Conservation (phyloP, 345 rosid species). For the Psidium guajava region DNA sequence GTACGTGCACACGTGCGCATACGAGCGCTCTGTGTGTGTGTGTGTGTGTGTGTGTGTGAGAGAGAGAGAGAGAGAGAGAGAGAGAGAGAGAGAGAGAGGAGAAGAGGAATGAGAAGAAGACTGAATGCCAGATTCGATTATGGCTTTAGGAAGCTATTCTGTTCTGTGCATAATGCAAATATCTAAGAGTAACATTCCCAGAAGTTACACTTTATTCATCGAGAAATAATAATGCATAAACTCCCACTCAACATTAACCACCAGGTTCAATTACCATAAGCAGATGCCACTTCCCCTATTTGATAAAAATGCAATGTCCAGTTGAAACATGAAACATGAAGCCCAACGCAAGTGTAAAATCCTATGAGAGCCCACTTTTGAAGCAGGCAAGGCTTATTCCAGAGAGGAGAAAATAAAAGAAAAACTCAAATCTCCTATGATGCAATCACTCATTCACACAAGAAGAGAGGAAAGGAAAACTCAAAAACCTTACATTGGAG, state of each 20-base stretch:
- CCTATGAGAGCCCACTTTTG: background rate
- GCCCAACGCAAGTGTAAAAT: background rate
- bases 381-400: background rate
- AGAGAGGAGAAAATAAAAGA: background rate
- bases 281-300: background rate
- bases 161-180: background rate
- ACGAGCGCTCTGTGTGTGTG: rapidly evolving
- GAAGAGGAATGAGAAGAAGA: background rate
- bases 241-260: background rate
- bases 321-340: background rate
- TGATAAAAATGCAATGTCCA: background rate
- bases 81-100: background rate
- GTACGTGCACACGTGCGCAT: rapidly evolving
- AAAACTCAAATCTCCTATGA: background rate
- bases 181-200: background rate
- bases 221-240: background rate
- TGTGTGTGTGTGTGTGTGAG: background rate
- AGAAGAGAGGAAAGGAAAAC: background rate
- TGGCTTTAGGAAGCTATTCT: background rate
- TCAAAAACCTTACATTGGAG: constrained; percentile 33
- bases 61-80: too few relatives aligned
- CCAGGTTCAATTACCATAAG: background rate
- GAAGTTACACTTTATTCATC: background rate
- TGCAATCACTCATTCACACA: background rate
- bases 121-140: background rate